These are phyloP conservation scores for Rhynchospora breviuscula DNA, from an alignment of 176 grass and related monocot genomes.

Conservation along the genomic window DNA sequence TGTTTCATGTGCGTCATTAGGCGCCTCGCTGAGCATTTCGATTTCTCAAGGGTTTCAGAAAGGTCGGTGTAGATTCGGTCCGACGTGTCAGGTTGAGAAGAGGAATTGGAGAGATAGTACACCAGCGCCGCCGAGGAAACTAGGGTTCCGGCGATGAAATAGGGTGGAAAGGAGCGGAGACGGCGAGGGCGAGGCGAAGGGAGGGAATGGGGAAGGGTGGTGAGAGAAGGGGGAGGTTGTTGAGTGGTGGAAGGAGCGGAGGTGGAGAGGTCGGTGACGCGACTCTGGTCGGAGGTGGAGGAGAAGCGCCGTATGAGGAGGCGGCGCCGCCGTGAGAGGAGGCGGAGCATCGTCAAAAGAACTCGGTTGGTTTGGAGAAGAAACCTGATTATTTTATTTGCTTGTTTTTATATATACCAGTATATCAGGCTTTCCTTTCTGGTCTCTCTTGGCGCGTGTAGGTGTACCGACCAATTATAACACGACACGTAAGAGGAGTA, in stretches of 20 bases:
- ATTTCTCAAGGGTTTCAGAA: constrained; percentile 58
- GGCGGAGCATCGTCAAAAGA: constrained; percentile 31
- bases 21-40: constrained; percentile 57
- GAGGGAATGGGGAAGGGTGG: constrained; percentile 3
- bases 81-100: constrained; percentile 25
- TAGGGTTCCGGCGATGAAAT: constrained; percentile 29
- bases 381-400: background rate
- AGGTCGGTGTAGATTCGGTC: constrained; percentile 41
- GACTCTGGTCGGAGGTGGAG: background rate
- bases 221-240: background rate
- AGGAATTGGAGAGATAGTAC: constrained; percentile 21
- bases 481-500: background rate
- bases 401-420: background rate
- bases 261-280: background rate
- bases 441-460: background rate
- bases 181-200: background rate
- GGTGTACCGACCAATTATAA: background rate
- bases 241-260: background rate
- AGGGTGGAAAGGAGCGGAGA: background rate
- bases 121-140: constrained; percentile 22
- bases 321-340: constrained; percentile 14
- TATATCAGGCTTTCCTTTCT: background rate
- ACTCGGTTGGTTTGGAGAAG: background rate
- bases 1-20: constrained; percentile 63
- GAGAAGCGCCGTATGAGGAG: constrained; percentile 22